Evolutionary conservation across 495 filamentous ascomycete species (phyloP).

Genomic region (Aspergillus affinis): DNA sequence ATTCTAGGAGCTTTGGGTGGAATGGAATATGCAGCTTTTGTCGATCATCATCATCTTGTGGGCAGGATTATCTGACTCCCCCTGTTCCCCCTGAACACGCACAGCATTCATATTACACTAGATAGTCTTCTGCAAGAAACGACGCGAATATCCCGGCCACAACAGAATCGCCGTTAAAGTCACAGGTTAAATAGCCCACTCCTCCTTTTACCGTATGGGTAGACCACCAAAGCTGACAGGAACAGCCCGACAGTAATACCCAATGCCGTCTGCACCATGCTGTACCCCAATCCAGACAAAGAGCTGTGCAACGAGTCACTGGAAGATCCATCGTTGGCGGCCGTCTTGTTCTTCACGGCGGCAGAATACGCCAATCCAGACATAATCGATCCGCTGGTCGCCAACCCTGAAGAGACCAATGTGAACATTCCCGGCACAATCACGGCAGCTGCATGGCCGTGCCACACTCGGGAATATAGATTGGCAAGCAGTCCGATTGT

Average conservation of each 20-base stretch:
- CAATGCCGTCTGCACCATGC: slow-evolving; percentile 84
- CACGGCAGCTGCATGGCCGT: slow-evolving; percentile 79
- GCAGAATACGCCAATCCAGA: slow-evolving; percentile 73
- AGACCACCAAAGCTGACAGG: slow-evolving; percentile 74
- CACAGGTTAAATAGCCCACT: slow-evolving; percentile 83
- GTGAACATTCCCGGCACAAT: slow-evolving; percentile 94
- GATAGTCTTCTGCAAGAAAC: no score
- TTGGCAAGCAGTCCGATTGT: slow-evolving; percentile 82
- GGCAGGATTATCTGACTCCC: background rate
- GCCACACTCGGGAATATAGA: slow-evolving; percentile 72
- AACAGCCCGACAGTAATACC: slow-evolving; percentile 87
- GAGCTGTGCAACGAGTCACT: slow-evolving; percentile 17
- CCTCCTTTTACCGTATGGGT: slow-evolving; percentile 78
- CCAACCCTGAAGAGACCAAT: slow-evolving; percentile 82
- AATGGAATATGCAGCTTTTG: background rate
- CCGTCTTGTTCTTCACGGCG: slow-evolving; percentile 57
- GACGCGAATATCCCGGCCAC: background rate
- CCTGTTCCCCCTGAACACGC: background rate
- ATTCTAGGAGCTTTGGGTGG: background rate
- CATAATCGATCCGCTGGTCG: slow-evolving; percentile 76
- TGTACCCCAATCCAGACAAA: slow-evolving; percentile 50
- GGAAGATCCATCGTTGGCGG: slow-evolving; percentile 9
- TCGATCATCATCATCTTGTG: background rate
- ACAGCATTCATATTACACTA: background rate
- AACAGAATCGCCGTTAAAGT: slow-evolving; percentile 8